Percentiles rank a stretch among this genome's conserved stretches.
Evolutionary conservation across 2,329 filamentous ascomycete species (phyloP).

Genomic region (Clonostachys rhizophaga): DNA sequence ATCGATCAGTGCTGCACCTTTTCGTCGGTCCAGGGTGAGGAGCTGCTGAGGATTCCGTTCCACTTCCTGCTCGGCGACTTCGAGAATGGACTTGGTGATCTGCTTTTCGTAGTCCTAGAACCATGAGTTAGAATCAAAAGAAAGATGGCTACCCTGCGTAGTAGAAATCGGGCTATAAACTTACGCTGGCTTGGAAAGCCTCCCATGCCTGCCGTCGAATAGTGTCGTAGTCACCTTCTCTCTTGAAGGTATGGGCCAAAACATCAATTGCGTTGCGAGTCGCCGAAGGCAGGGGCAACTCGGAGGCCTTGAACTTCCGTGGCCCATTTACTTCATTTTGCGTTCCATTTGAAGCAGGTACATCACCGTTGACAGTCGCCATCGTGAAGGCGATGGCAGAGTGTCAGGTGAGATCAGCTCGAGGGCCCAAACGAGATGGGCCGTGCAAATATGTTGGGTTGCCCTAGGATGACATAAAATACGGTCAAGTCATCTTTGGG

Average conservation of each 20-base stretch:
- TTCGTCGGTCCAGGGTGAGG: slow-evolving; percentile 67
- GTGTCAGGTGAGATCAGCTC: background rate
- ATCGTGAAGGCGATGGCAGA: background rate
- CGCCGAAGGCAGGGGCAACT: slow-evolving; percentile 69
- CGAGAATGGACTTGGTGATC: slow-evolving; percentile 61
- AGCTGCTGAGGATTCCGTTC: slow-evolving; percentile 69
- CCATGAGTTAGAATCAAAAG: no score
- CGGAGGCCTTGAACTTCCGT: slow-evolving; percentile 65
- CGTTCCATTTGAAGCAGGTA: background rate
- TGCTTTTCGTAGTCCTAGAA: slow-evolving; percentile 63
- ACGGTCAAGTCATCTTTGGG: no score
- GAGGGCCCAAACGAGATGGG: background rate
- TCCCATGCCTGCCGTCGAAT: slow-evolving; percentile 75
- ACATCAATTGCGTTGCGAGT: slow-evolving; percentile 70
- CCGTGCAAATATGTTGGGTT: no score
- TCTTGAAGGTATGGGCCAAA: slow-evolving; percentile 78
- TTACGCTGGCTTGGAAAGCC: slow-evolving; percentile 66
- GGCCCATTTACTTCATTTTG: slow-evolving; percentile 2
- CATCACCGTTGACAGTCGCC: background rate
- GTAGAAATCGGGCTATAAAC: slow-evolving; percentile 9
- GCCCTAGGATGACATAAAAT: no score
- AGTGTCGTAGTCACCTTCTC: slow-evolving; percentile 77
- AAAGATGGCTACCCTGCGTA: no score
- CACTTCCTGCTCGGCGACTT: slow-evolving; percentile 69
- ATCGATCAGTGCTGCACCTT: slow-evolving; percentile 72